Conservation (phyloP, 2,329 filamentous ascomycete genomes). For the Cytospora piceicola region DNA sequence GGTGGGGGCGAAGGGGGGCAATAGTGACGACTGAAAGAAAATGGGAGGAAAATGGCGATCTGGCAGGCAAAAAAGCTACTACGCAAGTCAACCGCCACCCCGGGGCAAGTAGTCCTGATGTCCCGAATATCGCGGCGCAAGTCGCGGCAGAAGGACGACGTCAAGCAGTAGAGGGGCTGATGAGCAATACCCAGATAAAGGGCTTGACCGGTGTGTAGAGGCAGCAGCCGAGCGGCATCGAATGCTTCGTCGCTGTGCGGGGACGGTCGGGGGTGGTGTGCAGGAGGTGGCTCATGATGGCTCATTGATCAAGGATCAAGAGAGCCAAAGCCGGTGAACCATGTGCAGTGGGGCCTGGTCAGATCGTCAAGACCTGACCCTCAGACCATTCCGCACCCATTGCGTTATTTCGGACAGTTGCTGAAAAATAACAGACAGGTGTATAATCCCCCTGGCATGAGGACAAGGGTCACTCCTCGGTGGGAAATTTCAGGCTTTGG, state of each 20-base stretch:
- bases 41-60: slow-evolving; percentile 13
- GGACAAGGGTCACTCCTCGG: slow-evolving; percentile 16
- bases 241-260: slow-evolving; percentile 20
- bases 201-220: slow-evolving; percentile 20
- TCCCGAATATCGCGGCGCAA: slow-evolving; percentile 32
- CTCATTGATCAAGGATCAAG: slow-evolving; percentile 17
- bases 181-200: slow-evolving; percentile 2
- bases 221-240: slow-evolving; percentile 19
- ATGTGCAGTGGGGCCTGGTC: slow-evolving; percentile 6
- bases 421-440: slow-evolving; percentile 7
- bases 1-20: slow-evolving; percentile 7
- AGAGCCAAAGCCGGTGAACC: slow-evolving; percentile 21
- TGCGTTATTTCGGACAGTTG: slow-evolving; percentile 23
- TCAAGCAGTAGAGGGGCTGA: slow-evolving; percentile 7
- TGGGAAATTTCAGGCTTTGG: slow-evolving; percentile 19
- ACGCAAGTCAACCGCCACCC: slow-evolving; percentile 34
- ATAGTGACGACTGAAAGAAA: slow-evolving; percentile 14
- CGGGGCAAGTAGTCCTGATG: not conserved
- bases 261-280: slow-evolving; percentile 25
- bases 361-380: not conserved
- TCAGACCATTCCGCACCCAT: slow-evolving; percentile 13
- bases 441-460: slow-evolving; percentile 17
- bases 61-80: slow-evolving; percentile 33
- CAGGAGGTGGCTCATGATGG: slow-evolving; percentile 20
- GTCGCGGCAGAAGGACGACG: slow-evolving; percentile 34